These are phyloP conservation scores for Cryptosporidium baileyi DNA, from an alignment of 169 alveolate genomes.

Conservation along the genomic window DNA sequence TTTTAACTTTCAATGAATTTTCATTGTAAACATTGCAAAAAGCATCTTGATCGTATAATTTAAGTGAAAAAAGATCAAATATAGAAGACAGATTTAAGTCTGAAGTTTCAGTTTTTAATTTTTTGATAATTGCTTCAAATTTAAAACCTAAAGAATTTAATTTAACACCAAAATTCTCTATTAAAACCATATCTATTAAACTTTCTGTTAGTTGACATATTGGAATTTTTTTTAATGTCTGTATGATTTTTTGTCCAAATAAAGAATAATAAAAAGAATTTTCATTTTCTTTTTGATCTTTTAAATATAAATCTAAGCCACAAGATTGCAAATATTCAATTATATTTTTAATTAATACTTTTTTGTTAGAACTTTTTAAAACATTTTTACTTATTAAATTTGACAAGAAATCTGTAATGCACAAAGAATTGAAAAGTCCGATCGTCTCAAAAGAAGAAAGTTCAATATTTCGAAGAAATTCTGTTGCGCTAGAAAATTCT, in stretches of 20 bases:
- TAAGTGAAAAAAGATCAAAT: neutral
- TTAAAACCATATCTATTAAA: neutral
- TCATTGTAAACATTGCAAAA: neutral
- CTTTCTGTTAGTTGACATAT: neutral
- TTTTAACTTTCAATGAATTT: neutral
- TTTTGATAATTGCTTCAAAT: neutral
- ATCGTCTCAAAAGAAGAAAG: neutral
- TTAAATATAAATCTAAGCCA: neutral
- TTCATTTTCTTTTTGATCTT: neutral
- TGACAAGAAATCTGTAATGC: neutral
- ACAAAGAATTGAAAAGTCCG: neutral
- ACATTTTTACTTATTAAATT: neutral
- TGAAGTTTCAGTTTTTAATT: neutral
- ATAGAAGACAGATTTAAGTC: too few species aligned
- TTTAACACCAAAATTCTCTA: constrained; percentile 32
- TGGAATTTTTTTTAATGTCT: neutral
- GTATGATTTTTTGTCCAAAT: neutral
- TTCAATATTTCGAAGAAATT: neutral
- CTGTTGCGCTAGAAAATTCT: constrained; percentile 1
- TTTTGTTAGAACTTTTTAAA: neutral
- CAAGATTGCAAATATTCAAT: neutral
- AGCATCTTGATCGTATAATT: too few species aligned
- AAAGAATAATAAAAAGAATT: neutral
- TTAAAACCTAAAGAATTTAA: constrained; percentile 2
- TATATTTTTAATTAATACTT: neutral